A percentile compares a stretch with the other conserved stretches of the same genome.
Conservation (phyloP, 345 rosid species). For the Salix exigua region DNA sequence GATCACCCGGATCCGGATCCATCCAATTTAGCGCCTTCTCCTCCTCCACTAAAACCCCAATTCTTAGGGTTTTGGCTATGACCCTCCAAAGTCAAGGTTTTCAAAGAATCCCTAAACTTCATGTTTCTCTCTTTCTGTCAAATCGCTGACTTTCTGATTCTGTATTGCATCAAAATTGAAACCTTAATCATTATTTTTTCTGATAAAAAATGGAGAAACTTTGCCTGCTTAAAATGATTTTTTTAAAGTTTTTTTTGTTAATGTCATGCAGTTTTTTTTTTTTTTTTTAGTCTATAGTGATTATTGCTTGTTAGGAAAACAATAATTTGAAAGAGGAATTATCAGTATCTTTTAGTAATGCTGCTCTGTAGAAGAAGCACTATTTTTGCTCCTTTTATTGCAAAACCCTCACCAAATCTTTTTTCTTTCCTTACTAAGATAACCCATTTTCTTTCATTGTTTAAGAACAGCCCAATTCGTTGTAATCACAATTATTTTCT, state of each 20-base stretch:
- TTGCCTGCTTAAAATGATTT: not conserved
- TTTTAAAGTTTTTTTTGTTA: not conserved
- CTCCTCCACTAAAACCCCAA: not conserved
- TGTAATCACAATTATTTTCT: slow-evolving; percentile 13
- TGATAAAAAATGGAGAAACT: not conserved
- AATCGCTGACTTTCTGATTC: not conserved
- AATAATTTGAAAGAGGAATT: not conserved
- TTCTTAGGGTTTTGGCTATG: not conserved
- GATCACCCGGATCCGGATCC: not conserved
- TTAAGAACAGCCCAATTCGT: slow-evolving; percentile 20
- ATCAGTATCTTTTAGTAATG: slow-evolving; percentile 26
- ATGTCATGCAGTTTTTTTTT: not conserved
- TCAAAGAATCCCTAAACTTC: not conserved
- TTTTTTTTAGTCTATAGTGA: not conserved
- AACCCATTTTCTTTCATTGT: slow-evolving; percentile 28
- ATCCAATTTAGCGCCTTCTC: not conserved
- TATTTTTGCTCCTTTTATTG: slow-evolving; percentile 30
- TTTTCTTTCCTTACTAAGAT: slow-evolving; percentile 24
- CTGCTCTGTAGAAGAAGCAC: slow-evolving; percentile 31
- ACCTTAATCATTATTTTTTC: not conserved
- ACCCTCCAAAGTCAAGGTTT: not conserved
- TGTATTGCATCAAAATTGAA: not conserved
- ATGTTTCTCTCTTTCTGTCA: not conserved
- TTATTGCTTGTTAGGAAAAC: not conserved
- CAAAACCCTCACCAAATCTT: slow-evolving; percentile 22